These are phyloP conservation scores for Dorcoceras hygrometricum DNA, from an alignment of 257 asterid species.

Conservation along the genomic window DNA sequence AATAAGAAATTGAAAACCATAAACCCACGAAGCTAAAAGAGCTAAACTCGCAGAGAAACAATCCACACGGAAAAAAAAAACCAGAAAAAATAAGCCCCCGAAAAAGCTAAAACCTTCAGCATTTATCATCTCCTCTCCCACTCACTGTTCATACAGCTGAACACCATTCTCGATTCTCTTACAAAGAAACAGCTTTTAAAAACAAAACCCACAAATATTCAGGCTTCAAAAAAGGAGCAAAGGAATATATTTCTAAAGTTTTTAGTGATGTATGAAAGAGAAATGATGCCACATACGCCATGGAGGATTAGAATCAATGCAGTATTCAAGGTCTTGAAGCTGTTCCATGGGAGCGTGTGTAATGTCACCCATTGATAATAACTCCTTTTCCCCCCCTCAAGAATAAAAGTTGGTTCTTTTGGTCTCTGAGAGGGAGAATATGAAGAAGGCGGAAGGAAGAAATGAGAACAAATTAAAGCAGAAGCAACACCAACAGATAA, in stretches of 20 bases:
- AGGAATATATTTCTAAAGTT: neutral
- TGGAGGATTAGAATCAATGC: slow-evolving; percentile 97
- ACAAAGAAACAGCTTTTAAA: neutral
- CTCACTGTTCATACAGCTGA: neutral
- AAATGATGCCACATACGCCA: slow-evolving; percentile 56
- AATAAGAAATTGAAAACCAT: neutral
- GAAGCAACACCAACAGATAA: slow-evolving; percentile 8
- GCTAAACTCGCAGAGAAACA: neutral
- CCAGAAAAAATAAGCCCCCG: neutral
- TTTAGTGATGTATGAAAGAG: slow-evolving; percentile 16
- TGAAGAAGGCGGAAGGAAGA: neutral
- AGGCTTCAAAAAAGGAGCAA: slow-evolving; percentile 5
- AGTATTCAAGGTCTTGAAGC: slow-evolving; percentile 91
- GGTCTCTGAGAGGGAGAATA: neutral
- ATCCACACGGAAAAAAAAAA: neutral
- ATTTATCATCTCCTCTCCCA: neutral
- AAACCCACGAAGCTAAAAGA: slow-evolving; percentile 6
- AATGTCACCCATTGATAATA: slow-evolving; percentile 59
- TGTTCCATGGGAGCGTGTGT: slow-evolving; percentile 91
- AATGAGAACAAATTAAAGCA: slow-evolving; percentile 23
- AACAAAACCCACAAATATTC: slow-evolving; percentile 11
- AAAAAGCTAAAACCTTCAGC: neutral
- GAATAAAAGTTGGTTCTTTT: slow-evolving; percentile 9
- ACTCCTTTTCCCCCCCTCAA: neutral
- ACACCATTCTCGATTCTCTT: neutral